These are phyloP conservation scores for Asterella californica DNA, from an alignment of 225 moss, liverwort and hornwort species.

Conservation along the genomic window DNA sequence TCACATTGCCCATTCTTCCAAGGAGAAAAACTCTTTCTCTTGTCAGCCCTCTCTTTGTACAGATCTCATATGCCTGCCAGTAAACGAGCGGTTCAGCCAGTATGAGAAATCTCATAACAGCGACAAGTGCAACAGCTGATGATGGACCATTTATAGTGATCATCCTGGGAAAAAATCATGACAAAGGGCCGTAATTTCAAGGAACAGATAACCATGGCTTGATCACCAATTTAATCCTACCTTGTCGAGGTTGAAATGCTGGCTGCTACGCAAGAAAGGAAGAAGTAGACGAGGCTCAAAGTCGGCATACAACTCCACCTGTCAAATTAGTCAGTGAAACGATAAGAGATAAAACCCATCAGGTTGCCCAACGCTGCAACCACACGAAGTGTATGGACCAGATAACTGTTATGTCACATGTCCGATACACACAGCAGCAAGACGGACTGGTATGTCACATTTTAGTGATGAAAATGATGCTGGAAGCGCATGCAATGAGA, in stretches of 20 bases:
- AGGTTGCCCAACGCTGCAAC: background rate
- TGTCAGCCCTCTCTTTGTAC: slow-evolving; percentile 74
- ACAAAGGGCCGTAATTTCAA: background rate
- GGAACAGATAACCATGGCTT: background rate
- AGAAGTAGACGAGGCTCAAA: slow-evolving; percentile 92
- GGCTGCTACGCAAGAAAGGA: slow-evolving; percentile 96
- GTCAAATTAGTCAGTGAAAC: slow-evolving; percentile 18
- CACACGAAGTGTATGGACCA: too few relatives aligned
- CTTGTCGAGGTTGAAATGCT: slow-evolving; percentile 80
- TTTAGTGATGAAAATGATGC: background rate
- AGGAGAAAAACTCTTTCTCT: slow-evolving; percentile 86
- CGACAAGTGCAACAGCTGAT: background rate
- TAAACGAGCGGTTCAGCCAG: background rate
- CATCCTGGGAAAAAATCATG: background rate
- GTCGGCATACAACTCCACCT: slow-evolving; percentile 98
- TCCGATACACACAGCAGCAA: background rate
- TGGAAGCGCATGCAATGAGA: background rate
- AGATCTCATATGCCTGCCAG: slow-evolving; percentile 90
- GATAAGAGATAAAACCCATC: background rate
- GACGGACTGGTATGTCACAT: too few relatives aligned
- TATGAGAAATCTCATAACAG: background rate
- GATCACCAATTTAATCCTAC: slow-evolving; percentile 15
- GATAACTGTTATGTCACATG: too few relatives aligned
- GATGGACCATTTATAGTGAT: background rate
- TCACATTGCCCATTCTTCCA: slow-evolving; percentile 95